phyloP scores from a whole-genome alignment of 2,329 filamentous ascomycete genomes.

The Aspergillus jensenii region DNA sequence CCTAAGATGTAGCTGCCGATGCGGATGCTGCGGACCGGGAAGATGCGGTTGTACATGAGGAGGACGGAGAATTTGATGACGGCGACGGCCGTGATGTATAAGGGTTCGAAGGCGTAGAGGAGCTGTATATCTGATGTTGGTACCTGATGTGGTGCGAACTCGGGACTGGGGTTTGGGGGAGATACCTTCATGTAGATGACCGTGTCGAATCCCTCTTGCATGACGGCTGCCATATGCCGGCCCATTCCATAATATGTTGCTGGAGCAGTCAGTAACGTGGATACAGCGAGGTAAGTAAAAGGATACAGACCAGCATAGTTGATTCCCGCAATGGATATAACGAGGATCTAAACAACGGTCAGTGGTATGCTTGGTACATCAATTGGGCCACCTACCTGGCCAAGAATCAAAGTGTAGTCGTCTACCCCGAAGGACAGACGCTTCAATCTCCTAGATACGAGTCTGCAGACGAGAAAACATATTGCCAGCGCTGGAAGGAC shows the following conservation, averaged over 20 bases:
- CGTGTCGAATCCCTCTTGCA: background rate
- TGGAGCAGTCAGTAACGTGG: background rate
- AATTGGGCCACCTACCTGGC: background rate
- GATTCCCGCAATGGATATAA: background rate
- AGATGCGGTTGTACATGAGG: slow-evolving; percentile 8
- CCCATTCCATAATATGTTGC: background rate
- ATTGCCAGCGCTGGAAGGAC: background rate
- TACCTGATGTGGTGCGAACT: background rate
- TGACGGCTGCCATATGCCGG: background rate
- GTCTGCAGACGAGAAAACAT: background rate
- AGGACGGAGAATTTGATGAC: slow-evolving; percentile 8
- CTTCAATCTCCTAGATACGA: background rate
- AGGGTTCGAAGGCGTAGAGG: slow-evolving; percentile 3
- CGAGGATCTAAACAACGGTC: background rate
- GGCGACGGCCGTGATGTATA: slow-evolving; percentile 1
- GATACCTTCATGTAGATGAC: background rate
- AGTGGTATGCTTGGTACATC: background rate
- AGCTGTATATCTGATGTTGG: background rate
- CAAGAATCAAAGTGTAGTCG: background rate
- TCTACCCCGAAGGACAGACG: background rate
- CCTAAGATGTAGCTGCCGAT: background rate
- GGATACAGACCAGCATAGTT: background rate
- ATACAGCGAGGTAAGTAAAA: no score
- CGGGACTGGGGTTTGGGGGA: no score
- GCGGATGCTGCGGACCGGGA: slow-evolving; percentile 1